A percentile compares a stretch with the other conserved stretches of the same genome.
These are phyloP conservation scores for Aspergillus sp. DNA, from an alignment of 2,329 filamentous ascomycete species.

Conservation along the genomic window DNA sequence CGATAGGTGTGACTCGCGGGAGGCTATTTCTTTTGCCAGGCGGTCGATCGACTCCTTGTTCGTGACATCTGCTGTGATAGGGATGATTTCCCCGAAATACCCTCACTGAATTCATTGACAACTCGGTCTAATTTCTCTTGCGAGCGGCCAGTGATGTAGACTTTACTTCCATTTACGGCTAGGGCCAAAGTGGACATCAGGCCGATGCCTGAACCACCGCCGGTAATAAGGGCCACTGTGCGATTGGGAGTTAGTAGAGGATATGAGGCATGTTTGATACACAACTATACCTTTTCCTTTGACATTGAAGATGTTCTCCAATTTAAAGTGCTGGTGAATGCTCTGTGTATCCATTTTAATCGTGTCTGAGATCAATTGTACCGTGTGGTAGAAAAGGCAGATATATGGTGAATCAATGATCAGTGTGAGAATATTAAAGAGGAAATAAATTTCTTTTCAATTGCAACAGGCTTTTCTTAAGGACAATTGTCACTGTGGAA, in stretches of 20 bases:
- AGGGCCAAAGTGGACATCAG: conserved; percentile 58
- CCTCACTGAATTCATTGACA: conserved; percentile 37
- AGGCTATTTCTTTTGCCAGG: conserved; percentile 53
- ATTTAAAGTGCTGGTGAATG: conserved; percentile 41
- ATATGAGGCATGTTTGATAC: not conserved
- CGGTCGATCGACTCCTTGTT: conserved; percentile 57
- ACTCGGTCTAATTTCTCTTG: conserved; percentile 32
- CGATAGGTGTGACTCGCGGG: conserved; percentile 61
- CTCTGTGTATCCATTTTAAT: conserved; percentile 26
- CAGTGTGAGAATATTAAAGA: too few species aligned
- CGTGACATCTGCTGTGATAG: conserved; percentile 58
- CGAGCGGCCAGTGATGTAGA: conserved; percentile 56
- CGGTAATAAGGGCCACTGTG: conserved; percentile 53
- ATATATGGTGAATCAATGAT: not conserved
- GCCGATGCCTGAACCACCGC: conserved; percentile 62
- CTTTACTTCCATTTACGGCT: conserved; percentile 56
- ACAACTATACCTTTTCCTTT: conserved; percentile 38
- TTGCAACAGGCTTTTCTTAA: not conserved
- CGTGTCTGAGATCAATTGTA: not conserved
- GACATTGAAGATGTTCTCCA: conserved; percentile 51
- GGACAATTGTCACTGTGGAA: not conserved
- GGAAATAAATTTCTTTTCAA: too few species aligned
- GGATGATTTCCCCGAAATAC: conserved; percentile 56
- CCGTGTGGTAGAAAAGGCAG: not conserved
- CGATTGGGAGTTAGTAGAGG: not conserved